Percentiles rank a stretch among this genome's conserved stretches.
Conservation (phyloP, 352 stramenopile species). For the Blastocystis sp. region DNA sequence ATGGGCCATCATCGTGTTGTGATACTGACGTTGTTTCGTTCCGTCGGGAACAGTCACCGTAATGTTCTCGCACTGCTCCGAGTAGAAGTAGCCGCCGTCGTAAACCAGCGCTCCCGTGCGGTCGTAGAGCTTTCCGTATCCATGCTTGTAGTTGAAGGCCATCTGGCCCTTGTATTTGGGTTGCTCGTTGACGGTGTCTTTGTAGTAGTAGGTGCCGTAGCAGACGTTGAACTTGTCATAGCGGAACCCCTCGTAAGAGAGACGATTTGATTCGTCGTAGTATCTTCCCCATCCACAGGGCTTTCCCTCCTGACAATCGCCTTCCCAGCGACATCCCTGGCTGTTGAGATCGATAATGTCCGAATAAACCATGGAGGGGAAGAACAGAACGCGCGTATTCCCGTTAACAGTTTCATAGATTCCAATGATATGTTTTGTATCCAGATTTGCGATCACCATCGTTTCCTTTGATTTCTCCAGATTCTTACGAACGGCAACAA, state of each 20-base stretch:
- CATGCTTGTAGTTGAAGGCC: neutral
- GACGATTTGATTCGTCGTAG: neutral
- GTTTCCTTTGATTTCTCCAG: neutral
- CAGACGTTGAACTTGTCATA: constrained; percentile 15
- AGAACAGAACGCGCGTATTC: neutral
- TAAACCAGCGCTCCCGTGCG: neutral
- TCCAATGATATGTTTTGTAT: neutral
- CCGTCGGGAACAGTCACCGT: neutral
- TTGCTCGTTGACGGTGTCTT: neutral
- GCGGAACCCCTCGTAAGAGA: neutral
- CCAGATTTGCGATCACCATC: neutral
- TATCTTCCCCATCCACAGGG: constrained; percentile 39
- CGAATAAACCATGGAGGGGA: neutral
- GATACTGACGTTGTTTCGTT: neutral
- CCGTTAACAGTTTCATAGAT: neutral
- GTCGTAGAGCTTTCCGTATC: neutral
- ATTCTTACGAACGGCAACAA: neutral
- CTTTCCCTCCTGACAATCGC: neutral
- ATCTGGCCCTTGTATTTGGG: neutral
- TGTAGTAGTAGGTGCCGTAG: constrained; percentile 24
- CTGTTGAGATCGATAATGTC: constrained; percentile 11
- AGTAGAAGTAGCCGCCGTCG: neutral
- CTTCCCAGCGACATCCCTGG: neutral
- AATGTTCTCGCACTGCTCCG: neutral
- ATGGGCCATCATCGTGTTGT: neutral